Evolutionary conservation across 345 rosid genomes (phyloP), one percentile per base, ranked within the genome.

Genomic region (Nasturtium officinale): DNA sequence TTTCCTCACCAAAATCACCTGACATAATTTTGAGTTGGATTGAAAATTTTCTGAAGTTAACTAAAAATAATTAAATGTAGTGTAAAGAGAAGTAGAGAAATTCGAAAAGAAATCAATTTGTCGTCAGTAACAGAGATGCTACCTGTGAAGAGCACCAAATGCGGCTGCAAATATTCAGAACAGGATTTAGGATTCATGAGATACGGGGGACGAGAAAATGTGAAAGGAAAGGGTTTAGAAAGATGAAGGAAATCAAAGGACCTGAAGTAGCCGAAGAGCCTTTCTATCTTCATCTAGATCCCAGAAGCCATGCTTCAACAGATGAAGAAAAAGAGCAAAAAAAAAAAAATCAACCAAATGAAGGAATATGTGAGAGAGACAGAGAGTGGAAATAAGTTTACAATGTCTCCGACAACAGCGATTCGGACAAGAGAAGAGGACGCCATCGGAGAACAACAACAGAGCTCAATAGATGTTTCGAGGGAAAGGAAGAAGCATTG

Each of bases 61-160:
- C 46, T 47, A 55, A 63, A 63, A 57, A 73, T 26, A 37, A 56
- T 61, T 2, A 51, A n/a, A 59, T 16, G 13, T 46, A 46, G 18
- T 50, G 54, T 43, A 38, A 66, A 78, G 28, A 62, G 30, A 1
- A 52, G 79, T 18, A 74, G 75, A 69, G 69, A 68, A 57, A 45
- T 7, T 33, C 15, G 30, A 16, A 43, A 43, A 43, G 45, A 56
- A 5, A 26, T 25, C 16, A 46, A 33, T 17, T 65, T 7, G 7
- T 20, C 0, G 25, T 10, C 17, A 48, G 60, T 26, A 60, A 30
- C 38, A 53, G 32, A 61, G 61, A 28, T 23, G 37, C 12, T 76
- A 75, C 98, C 97, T 87, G 93, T 90, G 80, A 93, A 90, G 65
- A 93, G 89, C 82, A 93, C 98, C 91, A 93, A 78, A 77, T 93